Percentiles rank a stretch among this genome's conserved stretches.
Conservation (phyloP, 179 eudicot species). For the Silene coronaria region DNA sequence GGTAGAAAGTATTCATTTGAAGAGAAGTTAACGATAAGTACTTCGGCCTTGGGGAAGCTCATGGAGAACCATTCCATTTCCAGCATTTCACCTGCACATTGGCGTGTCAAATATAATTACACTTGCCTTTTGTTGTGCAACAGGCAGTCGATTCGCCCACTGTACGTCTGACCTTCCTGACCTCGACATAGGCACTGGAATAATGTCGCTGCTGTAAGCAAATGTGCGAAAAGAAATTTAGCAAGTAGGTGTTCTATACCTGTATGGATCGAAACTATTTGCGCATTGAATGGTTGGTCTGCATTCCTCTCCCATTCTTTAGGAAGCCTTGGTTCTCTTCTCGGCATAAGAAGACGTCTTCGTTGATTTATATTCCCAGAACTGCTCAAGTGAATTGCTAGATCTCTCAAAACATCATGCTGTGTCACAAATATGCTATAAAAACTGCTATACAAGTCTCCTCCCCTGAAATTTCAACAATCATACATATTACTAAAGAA, state of each 20-base stretch:
- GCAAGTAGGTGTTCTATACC: slow-evolving; percentile 30
- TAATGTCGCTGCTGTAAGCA: too few species aligned
- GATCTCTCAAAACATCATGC: slow-evolving; percentile 89
- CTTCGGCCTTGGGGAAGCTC: slow-evolving; percentile 84
- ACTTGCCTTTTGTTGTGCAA: too few species aligned
- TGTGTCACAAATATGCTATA: slow-evolving; percentile 67
- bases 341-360: slow-evolving; percentile 65
- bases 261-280: slow-evolving; percentile 68
- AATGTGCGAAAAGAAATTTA: too few species aligned
- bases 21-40: slow-evolving; percentile 61
- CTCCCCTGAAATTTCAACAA: slow-evolving; percentile 43
- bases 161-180: not conserved
- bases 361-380: slow-evolving; percentile 40
- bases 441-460: slow-evolving; percentile 68
- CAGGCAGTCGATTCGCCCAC: too few species aligned
- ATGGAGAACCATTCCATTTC: slow-evolving; percentile 61
- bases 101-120: not conserved
- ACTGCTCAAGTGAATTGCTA: slow-evolving; percentile 66
- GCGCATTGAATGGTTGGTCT: slow-evolving; percentile 62
- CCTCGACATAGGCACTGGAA: too few species aligned
- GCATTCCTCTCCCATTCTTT: slow-evolving; percentile 73
- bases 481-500: not conserved
- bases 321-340: slow-evolving; percentile 61
- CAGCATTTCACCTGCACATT: slow-evolving; percentile 56
- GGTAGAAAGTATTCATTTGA: slow-evolving; percentile 61